Evolutionary conservation across 2,329 filamentous ascomycete genomes (phyloP).

Genomic region (Claviceps capensis): DNA sequence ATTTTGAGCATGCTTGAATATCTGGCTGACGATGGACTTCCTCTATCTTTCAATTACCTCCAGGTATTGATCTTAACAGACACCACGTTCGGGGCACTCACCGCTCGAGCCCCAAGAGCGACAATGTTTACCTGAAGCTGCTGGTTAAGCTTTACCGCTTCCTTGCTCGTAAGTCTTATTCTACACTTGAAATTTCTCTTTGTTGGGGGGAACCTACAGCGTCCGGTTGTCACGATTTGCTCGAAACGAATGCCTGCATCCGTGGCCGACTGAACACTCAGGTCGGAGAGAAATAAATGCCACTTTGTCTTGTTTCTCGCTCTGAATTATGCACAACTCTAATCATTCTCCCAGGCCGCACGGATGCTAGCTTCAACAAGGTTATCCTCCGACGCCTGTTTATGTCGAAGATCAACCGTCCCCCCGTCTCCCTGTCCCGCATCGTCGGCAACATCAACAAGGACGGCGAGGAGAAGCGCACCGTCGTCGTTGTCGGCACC

Average conservation of each 20-base stretch:
- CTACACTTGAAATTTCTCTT: conserved; percentile 24
- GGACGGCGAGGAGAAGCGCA: conserved; percentile 59
- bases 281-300: too few species aligned
- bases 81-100: conserved; percentile 61
- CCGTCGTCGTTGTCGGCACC: conserved; percentile 84
- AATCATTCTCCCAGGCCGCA: conserved; percentile 52
- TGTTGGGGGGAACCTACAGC: not conserved
- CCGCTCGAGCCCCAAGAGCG: conserved; percentile 92
- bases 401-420: conserved; percentile 97
- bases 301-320: too few species aligned
- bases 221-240: not conserved
- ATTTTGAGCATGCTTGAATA: conserved; percentile 48
- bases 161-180: conserved; percentile 56
- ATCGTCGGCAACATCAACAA: conserved; percentile 60
- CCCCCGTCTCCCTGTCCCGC: conserved; percentile 86
- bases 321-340: conserved; percentile 2
- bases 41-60: conserved; percentile 16
- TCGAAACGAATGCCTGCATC: not conserved
- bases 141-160: conserved; percentile 98
- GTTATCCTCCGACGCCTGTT: conserved; percentile 93
- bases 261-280: not conserved
- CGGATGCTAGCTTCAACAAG: conserved; percentile 97
- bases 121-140: conserved; percentile 95
- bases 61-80: conserved; percentile 59
- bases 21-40: conserved; percentile 45